Conservation (phyloP, 169 alveolate genomes). For the Theileria parva region DNA sequence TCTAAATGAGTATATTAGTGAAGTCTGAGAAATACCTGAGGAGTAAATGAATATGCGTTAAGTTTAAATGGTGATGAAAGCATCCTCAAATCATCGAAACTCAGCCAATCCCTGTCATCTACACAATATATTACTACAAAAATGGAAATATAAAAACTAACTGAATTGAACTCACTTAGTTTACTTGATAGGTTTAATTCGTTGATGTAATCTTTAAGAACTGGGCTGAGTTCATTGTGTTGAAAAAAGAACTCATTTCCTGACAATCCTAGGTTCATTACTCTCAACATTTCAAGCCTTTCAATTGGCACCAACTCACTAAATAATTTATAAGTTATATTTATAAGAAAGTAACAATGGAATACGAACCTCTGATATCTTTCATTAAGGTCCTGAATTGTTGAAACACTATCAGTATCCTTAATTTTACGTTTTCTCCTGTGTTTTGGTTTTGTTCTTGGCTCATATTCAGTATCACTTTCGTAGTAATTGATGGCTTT, state of each 20-base stretch:
- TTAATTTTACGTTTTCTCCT: slow-evolving; percentile 18
- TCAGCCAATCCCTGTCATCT: slow-evolving; percentile 21
- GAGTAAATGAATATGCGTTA: slow-evolving; percentile 61
- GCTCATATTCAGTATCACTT: slow-evolving; percentile 40
- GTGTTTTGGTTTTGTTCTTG: slow-evolving; percentile 9
- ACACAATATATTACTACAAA: not conserved
- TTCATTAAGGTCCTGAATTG: slow-evolving; percentile 5
- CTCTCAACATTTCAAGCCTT: slow-evolving; percentile 49
- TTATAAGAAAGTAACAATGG: too few species aligned
- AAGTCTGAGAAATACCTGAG: slow-evolving; percentile 21
- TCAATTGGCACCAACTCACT: slow-evolving; percentile 55
- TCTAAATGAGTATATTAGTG: not conserved
- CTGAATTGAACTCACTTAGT: too few species aligned
- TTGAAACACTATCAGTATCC: slow-evolving; percentile 14
- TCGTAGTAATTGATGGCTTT: slow-evolving; percentile 31
- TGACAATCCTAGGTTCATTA: slow-evolving; percentile 60
- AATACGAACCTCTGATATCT: not conserved
- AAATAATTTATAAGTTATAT: not conserved
- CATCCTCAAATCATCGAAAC: slow-evolving; percentile 41
- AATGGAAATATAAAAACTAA: not conserved
- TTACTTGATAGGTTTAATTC: slow-evolving; percentile 8
- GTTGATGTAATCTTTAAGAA: slow-evolving; percentile 6
- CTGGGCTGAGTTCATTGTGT: slow-evolving; percentile 11
- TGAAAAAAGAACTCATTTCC: slow-evolving; percentile 45
- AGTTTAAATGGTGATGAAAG: slow-evolving; percentile 59